Conservation (phyloP, 2,329 filamentous ascomycete species). For the Metarhizium robertsii region DNA sequence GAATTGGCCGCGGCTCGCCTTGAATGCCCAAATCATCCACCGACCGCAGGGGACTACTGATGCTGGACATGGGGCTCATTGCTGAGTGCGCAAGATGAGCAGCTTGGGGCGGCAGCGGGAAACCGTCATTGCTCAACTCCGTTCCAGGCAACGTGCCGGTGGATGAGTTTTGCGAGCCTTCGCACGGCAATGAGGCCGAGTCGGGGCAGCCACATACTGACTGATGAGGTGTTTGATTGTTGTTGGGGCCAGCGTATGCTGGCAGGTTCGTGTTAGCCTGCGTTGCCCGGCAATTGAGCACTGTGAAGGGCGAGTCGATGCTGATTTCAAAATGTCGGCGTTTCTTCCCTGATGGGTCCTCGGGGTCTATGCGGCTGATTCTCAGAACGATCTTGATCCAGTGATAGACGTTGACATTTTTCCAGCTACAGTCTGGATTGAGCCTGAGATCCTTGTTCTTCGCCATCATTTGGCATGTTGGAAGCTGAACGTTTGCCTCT, state of each 20-base stretch:
- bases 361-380: slow-evolving; percentile 72
- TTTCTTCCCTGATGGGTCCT: slow-evolving; percentile 61
- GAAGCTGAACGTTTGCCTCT: slow-evolving; percentile 87
- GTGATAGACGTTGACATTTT: slow-evolving; percentile 87
- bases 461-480: slow-evolving; percentile 79
- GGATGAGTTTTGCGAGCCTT: slow-evolving; percentile 60
- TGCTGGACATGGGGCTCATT: slow-evolving; percentile 21
- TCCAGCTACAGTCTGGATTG: slow-evolving; percentile 87
- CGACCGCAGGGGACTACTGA: slow-evolving; percentile 9
- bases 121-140: slow-evolving; percentile 24
- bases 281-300: slow-evolving; percentile 87
- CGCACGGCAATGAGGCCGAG: slow-evolving; percentile 39
- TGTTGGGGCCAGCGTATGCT: slow-evolving; percentile 56
- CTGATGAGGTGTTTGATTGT: slow-evolving; percentile 33
- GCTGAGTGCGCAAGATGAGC: slow-evolving; percentile 36
- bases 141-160: slow-evolving; percentile 34
- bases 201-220: slow-evolving; percentile 47
- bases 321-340: slow-evolving; percentile 91
- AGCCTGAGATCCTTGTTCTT: slow-evolving; percentile 57
- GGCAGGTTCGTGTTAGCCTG: slow-evolving; percentile 81
- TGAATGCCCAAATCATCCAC: slow-evolving; percentile 5
- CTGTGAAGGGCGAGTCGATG: slow-evolving; percentile 90
- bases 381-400: slow-evolving; percentile 98
- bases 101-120: slow-evolving; percentile 43
- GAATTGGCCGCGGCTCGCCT: slow-evolving; percentile 59